A percentile compares a stretch with the other conserved stretches of the same genome.
Evolutionary conservation across 2,329 filamentous ascomycete genomes (phyloP).

Genomic region (Colletotrichum sp.): DNA sequence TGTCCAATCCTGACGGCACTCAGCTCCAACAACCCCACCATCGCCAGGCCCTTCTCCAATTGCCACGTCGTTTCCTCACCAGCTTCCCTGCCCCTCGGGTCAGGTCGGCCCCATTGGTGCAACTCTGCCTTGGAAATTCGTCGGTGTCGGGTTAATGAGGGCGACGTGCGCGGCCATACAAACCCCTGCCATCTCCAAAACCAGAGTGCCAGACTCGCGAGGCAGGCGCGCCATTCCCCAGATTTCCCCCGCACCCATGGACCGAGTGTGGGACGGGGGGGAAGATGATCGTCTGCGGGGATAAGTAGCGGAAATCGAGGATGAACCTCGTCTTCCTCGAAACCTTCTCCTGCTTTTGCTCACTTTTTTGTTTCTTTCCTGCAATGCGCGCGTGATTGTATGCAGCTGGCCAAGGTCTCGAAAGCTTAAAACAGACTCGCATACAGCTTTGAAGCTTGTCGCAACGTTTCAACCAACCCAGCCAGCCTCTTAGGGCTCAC

Average conservation of each 20-base stretch:
- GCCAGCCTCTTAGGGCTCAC: not conserved
- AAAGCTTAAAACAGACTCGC: not conserved
- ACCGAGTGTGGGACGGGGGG: not conserved
- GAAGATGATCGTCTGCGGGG: conserved; percentile 1
- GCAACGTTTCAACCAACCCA: not conserved
- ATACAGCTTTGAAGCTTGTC: not conserved
- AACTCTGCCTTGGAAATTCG: not conserved
- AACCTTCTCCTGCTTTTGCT: not conserved
- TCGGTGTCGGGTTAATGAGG: not conserved
- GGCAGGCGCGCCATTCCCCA: not conserved
- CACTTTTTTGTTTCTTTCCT: not conserved
- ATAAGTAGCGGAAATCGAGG: conserved; percentile 13
- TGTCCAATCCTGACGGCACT: not conserved
- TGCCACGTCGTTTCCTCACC: not conserved
- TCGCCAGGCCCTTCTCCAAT: not conserved
- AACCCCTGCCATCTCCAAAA: not conserved
- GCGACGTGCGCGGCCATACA: not conserved
- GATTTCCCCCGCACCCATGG: conserved; percentile 16
- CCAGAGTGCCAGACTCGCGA: not conserved
- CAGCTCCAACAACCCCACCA: not conserved
- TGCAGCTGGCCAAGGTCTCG: not conserved
- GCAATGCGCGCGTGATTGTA: not conserved
- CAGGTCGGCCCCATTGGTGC: conserved; percentile 8
- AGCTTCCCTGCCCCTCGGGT: not conserved
- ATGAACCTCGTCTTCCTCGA: not conserved